A percentile compares a stretch with the other conserved stretches of the same genome.
These are phyloP conservation scores for Penicillium sp. DNA, from an alignment of 2,329 filamentous ascomycete genomes.

Conservation along the genomic window DNA sequence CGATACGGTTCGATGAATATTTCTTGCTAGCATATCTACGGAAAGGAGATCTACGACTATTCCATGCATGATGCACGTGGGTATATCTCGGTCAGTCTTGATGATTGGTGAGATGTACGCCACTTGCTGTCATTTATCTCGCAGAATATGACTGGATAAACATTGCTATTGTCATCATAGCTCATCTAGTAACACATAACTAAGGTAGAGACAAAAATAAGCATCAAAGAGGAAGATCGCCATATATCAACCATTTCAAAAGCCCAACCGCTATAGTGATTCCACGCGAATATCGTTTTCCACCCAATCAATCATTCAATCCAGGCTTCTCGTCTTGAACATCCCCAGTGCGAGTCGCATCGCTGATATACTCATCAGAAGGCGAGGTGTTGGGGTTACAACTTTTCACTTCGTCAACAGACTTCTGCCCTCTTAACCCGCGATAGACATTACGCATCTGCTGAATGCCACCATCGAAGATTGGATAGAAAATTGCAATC, in stretches of 20 bases:
- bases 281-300: too few relatives aligned
- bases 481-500: conserved; percentile 49
- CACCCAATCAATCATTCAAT: too few relatives aligned
- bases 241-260: too few relatives aligned
- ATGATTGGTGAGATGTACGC: background rate
- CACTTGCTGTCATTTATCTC: background rate
- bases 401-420: background rate
- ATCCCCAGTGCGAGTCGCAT: background rate
- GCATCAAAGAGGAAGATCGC: too few relatives aligned
- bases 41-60: too few relatives aligned
- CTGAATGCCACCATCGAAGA: conserved; percentile 46
- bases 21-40: too few relatives aligned
- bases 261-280: too few relatives aligned
- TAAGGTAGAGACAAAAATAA: too few relatives aligned
- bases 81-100: background rate
- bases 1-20: background rate
- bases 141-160: background rate
- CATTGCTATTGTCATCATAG: too few relatives aligned
- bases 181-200: too few relatives aligned
- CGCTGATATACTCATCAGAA: conserved; percentile 1
- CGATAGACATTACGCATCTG: conserved; percentile 26
- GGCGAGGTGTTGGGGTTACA: background rate
- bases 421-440: background rate
- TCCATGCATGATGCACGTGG: too few relatives aligned
- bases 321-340: background rate